These are phyloP conservation scores for Ciborinia camelliae DNA, from an alignment of 2,329 filamentous ascomycete genomes.

Conservation along the genomic window DNA sequence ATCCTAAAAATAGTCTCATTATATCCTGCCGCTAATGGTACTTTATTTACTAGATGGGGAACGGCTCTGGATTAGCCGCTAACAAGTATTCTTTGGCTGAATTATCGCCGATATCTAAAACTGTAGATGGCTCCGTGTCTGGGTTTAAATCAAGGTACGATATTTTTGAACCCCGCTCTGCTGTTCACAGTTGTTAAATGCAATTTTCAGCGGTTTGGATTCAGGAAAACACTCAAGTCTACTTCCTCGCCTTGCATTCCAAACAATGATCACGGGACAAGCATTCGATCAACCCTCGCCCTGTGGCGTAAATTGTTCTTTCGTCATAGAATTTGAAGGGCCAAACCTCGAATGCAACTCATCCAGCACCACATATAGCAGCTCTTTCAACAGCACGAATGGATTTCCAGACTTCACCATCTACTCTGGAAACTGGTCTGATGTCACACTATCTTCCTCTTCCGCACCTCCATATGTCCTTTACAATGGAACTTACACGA, in stretches of 20 bases:
- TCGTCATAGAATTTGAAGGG: conserved; percentile 24
- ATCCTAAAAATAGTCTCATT: no score
- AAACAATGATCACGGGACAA: conserved; percentile 25
- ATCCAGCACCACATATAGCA: not conserved
- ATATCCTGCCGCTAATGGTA: not conserved
- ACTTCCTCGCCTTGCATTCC: conserved; percentile 21
- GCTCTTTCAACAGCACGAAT: not conserved
- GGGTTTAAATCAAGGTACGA: conserved; percentile 23
- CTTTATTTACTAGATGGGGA: conserved; percentile 27
- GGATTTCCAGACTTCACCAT: not conserved
- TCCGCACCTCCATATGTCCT: not conserved
- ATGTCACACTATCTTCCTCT: not conserved
- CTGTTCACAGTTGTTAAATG: not conserved
- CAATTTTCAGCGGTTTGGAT: not conserved
- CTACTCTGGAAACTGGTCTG: conserved; percentile 6
- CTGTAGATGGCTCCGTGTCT: conserved; percentile 18
- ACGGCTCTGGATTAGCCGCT: conserved; percentile 24
- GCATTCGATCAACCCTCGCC: conserved; percentile 21
- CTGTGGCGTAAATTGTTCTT: conserved; percentile 29
- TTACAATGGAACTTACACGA: not conserved
- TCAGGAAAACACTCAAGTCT: conserved; percentile 17
- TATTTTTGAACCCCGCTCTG: not conserved
- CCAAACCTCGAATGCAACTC: conserved; percentile 23
- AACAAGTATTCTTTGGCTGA: conserved; percentile 21
- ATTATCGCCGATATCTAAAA: conserved; percentile 16